These are phyloP conservation scores for Globisporangium middletonii DNA, from an alignment of 352 stramenopile genomes.

Conservation along the genomic window DNA sequence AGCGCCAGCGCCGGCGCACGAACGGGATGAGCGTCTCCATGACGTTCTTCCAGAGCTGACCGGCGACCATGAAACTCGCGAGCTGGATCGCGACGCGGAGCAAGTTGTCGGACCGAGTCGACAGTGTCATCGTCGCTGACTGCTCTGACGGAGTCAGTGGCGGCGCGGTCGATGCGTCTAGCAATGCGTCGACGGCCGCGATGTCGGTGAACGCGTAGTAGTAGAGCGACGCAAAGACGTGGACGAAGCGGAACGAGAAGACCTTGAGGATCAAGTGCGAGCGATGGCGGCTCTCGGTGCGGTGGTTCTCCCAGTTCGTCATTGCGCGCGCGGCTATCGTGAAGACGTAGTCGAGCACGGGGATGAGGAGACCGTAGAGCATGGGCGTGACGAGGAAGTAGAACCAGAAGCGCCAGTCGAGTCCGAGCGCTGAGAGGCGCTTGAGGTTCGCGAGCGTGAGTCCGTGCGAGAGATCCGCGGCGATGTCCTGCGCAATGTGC, in stretches of 20 bases:
- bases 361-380: constrained; percentile 84
- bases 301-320: constrained; percentile 94
- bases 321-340: constrained; percentile 83
- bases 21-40: constrained; percentile 87
- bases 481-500: constrained; percentile 45
- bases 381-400: constrained; percentile 81
- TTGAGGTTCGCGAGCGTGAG: constrained; percentile 60
- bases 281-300: constrained; percentile 76
- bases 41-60: constrained; percentile 92
- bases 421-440: constrained; percentile 46
- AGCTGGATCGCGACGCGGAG: constrained; percentile 90
- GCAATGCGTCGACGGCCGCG: not conserved
- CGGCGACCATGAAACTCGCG: constrained; percentile 91
- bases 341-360: constrained; percentile 74
- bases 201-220: constrained; percentile 91
- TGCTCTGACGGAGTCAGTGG: not conserved
- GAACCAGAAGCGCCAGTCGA: constrained; percentile 78
- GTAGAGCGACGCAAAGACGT: constrained; percentile 95
- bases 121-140: not conserved
- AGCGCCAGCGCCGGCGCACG: constrained; percentile 34
- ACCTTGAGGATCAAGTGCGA: constrained; percentile 97
- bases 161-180: not conserved
- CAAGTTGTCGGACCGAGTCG: constrained; percentile 39
- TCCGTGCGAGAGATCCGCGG: constrained; percentile 25
- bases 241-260: constrained; percentile 96